These are phyloP conservation scores for Triticum aestivum DNA, from an alignment of 176 grass and related monocot genomes.

Conservation along the genomic window IWGSC_CS_RefSeq_v2.1 NC_057794.1:341958337-341958836, in stretches of 20 bases:
- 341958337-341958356: slow-evolving; percentile 60
- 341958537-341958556: neutral
- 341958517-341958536: neutral
- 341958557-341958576: neutral
- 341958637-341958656: neutral
- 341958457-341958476: slow-evolving; percentile 72
- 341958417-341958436: slow-evolving; percentile 70
- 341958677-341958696: neutral
- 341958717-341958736: neutral
- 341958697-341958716: neutral
- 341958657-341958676: neutral
- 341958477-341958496: slow-evolving; percentile 2
- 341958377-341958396: slow-evolving; percentile 77
- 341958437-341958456: slow-evolving; percentile 77
- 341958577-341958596: neutral
- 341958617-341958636: neutral
- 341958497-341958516: neutral
- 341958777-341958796: neutral
- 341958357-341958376: slow-evolving; percentile 50
- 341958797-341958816: neutral
- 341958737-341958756: neutral
- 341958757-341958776: neutral
- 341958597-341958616: neutral
- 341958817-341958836: no score
- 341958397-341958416: slow-evolving; percentile 50